phyloP scores from a whole-genome alignment of 106 monocot genomes.

The Ottelia alismoides region DNA sequence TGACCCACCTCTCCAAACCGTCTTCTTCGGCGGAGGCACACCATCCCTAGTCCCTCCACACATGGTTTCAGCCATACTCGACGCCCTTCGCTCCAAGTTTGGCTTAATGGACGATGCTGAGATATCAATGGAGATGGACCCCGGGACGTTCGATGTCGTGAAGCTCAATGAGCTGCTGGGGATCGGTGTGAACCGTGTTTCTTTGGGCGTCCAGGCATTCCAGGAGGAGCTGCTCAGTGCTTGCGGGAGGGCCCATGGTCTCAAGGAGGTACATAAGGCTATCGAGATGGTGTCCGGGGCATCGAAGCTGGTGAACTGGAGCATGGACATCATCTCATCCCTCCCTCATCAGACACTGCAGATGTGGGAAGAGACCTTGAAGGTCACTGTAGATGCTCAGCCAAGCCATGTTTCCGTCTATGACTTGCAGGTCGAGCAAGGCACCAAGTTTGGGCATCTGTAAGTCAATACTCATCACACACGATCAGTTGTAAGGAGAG shows the following conservation, averaged over 20 bases:
- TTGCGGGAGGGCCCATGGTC: slow-evolving; percentile 79
- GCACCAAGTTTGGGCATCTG: slow-evolving; percentile 88
- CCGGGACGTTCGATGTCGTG: slow-evolving; percentile 65
- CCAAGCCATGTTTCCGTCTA: slow-evolving; percentile 85
- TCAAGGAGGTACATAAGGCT: slow-evolving; percentile 65
- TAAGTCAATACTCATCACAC: slow-evolving; percentile 39
- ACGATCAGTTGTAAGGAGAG: background rate
- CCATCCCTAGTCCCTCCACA: slow-evolving; percentile 83
- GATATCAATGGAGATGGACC: slow-evolving; percentile 98
- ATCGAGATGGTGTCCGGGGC: slow-evolving; percentile 38
- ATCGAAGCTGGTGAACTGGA: slow-evolving; percentile 58
- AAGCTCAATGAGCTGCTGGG: slow-evolving; percentile 35
- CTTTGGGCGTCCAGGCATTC: slow-evolving; percentile 95
- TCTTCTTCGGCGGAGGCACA: slow-evolving; percentile 92
- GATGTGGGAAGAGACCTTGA: slow-evolving; percentile 84
- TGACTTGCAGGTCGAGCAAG: slow-evolving; percentile 94
- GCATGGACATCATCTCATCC: slow-evolving; percentile 86
- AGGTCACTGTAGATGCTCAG: slow-evolving; percentile 28
- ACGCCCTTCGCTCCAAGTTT: slow-evolving; percentile 29
- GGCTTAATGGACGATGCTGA: slow-evolving; percentile 31
- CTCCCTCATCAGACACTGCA: slow-evolving; percentile 60
- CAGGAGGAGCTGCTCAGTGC: slow-evolving; percentile 67
- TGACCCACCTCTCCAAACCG: slow-evolving; percentile 45
- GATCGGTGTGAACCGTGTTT: slow-evolving; percentile 76
- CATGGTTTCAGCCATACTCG: slow-evolving; percentile 29